Conservation (phyloP, 1,284 basidiomycete species). For the Tilletiopsis washingtonensis region DNA sequence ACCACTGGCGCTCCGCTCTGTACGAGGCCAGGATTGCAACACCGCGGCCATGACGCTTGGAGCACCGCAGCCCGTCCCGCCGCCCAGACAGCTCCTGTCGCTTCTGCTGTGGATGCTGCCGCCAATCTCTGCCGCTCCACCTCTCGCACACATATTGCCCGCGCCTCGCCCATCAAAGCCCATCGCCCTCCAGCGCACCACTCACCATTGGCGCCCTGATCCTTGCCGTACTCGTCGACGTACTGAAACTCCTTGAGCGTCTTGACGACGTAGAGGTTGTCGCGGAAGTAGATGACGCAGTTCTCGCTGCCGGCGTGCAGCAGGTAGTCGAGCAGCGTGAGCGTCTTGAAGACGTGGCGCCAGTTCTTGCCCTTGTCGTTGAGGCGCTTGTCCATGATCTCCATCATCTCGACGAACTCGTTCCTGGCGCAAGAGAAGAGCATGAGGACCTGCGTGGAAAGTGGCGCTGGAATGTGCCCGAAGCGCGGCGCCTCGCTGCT, state of each 20-base stretch:
- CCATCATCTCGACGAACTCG: slow-evolving; percentile 99
- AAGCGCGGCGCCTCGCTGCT: no score
- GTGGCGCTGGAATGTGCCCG: no score
- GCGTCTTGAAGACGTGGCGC: slow-evolving; percentile 98
- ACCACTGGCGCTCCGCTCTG: no score
- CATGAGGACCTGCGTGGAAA: background rate
- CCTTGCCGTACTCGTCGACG: slow-evolving; percentile 88
- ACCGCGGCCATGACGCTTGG: no score
- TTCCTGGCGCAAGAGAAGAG: slow-evolving; percentile 56
- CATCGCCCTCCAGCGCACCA: background rate
- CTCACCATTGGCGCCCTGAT: slow-evolving; percentile 82
- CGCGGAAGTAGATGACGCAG: slow-evolving; percentile 91
- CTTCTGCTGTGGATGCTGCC: no score
- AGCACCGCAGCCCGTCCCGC: no score
- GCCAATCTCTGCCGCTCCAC: background rate
- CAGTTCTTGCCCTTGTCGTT: slow-evolving; percentile 99
- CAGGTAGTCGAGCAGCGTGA: slow-evolving; percentile 92
- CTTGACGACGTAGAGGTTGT: slow-evolving; percentile 97
- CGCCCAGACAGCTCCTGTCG: no score
- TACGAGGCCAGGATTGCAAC: no score
- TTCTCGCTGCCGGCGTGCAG: slow-evolving; percentile 96
- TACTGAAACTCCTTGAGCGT: slow-evolving; percentile 98
- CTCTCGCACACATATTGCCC: no score
- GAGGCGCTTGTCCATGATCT: slow-evolving; percentile 97
- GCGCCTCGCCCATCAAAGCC: no score